Base-by-base conservation (phyloP, 2,329 filamentous ascomycete species). In the Knufia fluminis region DNA sequence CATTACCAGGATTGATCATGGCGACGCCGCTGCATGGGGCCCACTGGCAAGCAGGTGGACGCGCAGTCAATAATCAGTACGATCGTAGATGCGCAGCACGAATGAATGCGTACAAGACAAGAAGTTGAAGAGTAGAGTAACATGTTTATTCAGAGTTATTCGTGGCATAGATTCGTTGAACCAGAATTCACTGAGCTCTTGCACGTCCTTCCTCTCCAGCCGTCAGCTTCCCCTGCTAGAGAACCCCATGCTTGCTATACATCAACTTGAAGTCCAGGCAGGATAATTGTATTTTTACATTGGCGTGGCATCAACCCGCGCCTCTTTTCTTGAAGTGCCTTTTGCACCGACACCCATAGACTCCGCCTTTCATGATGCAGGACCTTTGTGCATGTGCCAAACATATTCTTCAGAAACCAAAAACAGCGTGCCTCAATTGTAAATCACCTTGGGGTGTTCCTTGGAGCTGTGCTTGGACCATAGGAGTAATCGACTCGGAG, bases 401-500 rank as follows among this genome's bases (percentile, higher is more conserved):
- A 26, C 40, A 23, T 26, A 7, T 23, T n/a, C 12, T 23, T 12
- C 20, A 24, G 12, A 35, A 8, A 3, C 7, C 17, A 24, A 9
- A 12, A 28, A 3, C 22, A 19, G 9, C 33, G 4, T 22, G 3
- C 22, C 22, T 12, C n/a, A n/a, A n/a, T n/a, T n/a, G n/a, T n/a
- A 17, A 16, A 26, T 48, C 35, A 48, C 33, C 33, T 38, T 19
- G 45, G 45, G 9, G 45, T 48, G 48, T 58, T 59, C 23, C 50
- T 52, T 20, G 56, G 56, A 14, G 56, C 51, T 19, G 49, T 47
- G 52, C 46, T 56, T 19, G 52, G 35, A 19, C 52, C 55, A 47
- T 50, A 59, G 1, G 56, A 59, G 68, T 69, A 94, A 65, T 88
- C 83, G 20, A 90, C 58, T 50, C 75, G 76, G 56, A 94, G 68